These are phyloP conservation scores for Suillus decipiens DNA, from an alignment of 768 basidiomycete genomes.

Conservation along the genomic window DNA sequence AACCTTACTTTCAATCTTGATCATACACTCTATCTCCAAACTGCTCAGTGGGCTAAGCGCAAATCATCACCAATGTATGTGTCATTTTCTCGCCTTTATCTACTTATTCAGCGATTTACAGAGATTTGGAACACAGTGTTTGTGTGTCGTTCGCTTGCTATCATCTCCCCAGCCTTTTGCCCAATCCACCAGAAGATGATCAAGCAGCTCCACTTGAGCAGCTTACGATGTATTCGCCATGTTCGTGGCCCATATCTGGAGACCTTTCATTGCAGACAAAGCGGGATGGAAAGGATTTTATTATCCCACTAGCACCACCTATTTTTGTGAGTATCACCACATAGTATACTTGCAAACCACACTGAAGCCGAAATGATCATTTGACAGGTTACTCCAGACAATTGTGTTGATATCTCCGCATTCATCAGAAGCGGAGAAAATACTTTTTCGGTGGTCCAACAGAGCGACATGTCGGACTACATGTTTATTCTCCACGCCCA, in stretches of 20 bases:
- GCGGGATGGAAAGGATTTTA: too few relatives aligned
- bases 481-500: conserved; percentile 51
- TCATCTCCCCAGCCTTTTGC: too few relatives aligned
- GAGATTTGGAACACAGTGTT: conserved; percentile 36
- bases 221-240: too few relatives aligned
- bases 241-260: too few relatives aligned
- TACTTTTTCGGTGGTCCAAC: conserved; percentile 44
- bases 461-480: conserved; percentile 44
- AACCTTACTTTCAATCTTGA: conserved; percentile 30
- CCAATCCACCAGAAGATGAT: too few relatives aligned
- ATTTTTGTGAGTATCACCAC: conserved; percentile 37
- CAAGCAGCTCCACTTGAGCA: too few relatives aligned
- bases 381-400: conserved; percentile 46
- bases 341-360: neutral
- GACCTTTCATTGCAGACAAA: too few relatives aligned
- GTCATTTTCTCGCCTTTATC: neutral
- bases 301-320: conserved; percentile 31
- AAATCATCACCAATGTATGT: conserved; percentile 33
- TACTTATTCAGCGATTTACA: conserved; percentile 16
- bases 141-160: conserved; percentile 46
- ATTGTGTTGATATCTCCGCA: conserved; percentile 52
- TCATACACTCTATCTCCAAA: conserved; percentile 26
- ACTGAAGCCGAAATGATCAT: neutral
- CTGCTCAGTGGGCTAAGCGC: conserved; percentile 43
- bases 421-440: conserved; percentile 45